Evolutionary conservation across 306 rosid genomes (phyloP).

Genomic region (Trifolium dubium): DNA sequence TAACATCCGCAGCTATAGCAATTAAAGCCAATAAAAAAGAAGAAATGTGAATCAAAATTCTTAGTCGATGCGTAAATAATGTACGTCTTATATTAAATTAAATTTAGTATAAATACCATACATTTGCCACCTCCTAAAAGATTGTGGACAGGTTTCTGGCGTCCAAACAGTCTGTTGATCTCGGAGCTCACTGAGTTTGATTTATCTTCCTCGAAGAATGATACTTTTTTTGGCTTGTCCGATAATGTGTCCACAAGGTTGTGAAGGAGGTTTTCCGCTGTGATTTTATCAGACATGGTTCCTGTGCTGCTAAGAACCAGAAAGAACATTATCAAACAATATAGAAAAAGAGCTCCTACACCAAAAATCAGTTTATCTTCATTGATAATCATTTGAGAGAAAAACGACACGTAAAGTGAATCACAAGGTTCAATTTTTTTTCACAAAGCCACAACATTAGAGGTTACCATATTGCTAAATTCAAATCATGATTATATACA

Average conservation of each 20-base stretch:
- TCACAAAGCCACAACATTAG: not conserved
- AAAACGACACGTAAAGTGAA: slow-evolving; percentile 6
- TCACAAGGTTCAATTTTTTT: not conserved
- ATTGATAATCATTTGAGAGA: not conserved
- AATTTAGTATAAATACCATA: slow-evolving; percentile 42
- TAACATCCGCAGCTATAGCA: slow-evolving; percentile 77
- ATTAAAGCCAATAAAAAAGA: slow-evolving; percentile 13
- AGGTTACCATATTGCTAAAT: not conserved
- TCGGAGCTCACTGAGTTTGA: slow-evolving; percentile 54
- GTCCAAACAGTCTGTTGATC: slow-evolving; percentile 74
- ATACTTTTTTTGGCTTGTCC: slow-evolving; percentile 60
- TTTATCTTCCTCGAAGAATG: slow-evolving; percentile 62
- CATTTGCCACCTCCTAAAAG: slow-evolving; percentile 94
- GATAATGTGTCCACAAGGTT: slow-evolving; percentile 62
- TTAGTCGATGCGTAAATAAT: slow-evolving; percentile 21
- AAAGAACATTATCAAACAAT: slow-evolving; percentile 14
- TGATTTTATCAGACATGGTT: slow-evolving; percentile 72
- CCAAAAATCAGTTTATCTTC: not conserved
- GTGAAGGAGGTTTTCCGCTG: slow-evolving; percentile 59
- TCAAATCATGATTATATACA: not conserved
- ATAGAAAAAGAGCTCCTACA: not conserved
- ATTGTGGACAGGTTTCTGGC: slow-evolving; percentile 73
- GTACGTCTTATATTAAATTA: slow-evolving; percentile 30
- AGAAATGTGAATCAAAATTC: slow-evolving; percentile 1
- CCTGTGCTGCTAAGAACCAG: slow-evolving; percentile 39